Conservation (phyloP, 2,329 filamentous ascomycete species). For the Trichoderma koningii region DNA sequence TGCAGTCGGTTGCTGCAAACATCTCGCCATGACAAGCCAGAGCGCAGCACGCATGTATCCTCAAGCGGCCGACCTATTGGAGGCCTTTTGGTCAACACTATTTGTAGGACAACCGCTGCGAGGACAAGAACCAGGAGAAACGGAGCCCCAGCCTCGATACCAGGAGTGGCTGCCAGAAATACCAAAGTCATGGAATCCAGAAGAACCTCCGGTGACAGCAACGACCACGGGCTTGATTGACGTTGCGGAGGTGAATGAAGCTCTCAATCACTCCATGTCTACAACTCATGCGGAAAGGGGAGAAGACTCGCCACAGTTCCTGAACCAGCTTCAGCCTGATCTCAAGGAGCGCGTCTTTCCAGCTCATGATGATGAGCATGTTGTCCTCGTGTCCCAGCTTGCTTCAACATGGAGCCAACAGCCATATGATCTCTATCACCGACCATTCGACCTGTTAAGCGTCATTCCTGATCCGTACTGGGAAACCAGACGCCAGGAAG, state of each 20-base stretch:
- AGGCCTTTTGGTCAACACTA: slow-evolving; percentile 11
- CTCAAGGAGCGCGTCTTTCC: neutral
- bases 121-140: neutral
- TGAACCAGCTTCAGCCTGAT: neutral
- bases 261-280: neutral
- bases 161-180: slow-evolving; percentile 10
- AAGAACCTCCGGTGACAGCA: neutral
- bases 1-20: slow-evolving; percentile 10
- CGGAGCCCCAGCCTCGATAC: neutral
- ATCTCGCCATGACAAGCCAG: slow-evolving; percentile 1
- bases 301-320: neutral
- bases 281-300: neutral
- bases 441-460: neutral
- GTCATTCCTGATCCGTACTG: slow-evolving; percentile 7
- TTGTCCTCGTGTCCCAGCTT: neutral
- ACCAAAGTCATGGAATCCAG: neutral
- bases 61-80: neutral
- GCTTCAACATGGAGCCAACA: slow-evolving; percentile 7
- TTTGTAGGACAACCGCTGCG: neutral
- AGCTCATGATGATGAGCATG: neutral
- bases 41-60: neutral
- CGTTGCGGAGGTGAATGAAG: neutral
- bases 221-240: neutral
- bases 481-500: neutral
- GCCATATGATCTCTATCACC: slow-evolving; percentile 3